A percentile compares a stretch with the other conserved stretches of the same genome.
These are phyloP conservation scores for Crithidia sp. DNA, from an alignment of 208 protist species.

Conservation along the genomic window DNA sequence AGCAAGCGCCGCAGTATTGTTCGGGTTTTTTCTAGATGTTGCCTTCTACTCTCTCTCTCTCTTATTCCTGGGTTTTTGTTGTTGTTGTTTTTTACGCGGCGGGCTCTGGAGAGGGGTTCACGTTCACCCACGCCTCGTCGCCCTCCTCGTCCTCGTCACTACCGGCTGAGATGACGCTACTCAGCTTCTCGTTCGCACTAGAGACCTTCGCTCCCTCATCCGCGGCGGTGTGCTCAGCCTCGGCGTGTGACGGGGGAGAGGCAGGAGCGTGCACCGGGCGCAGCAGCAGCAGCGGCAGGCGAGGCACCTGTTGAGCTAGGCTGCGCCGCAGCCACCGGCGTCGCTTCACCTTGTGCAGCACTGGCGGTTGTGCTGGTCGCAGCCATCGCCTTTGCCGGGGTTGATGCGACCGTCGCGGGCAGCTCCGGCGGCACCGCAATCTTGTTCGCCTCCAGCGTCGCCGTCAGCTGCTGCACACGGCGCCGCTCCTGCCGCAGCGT, in stretches of 20 bases:
- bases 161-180: conserved; percentile 13
- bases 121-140: conserved; percentile 31
- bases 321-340: neutral
- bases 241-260: neutral
- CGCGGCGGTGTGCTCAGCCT: too few species aligned
- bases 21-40: too few species aligned
- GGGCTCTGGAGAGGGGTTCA: conserved; percentile 11
- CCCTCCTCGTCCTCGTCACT: conserved; percentile 27
- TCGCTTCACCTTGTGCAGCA: neutral
- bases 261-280: neutral
- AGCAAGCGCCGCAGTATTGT: too few species aligned
- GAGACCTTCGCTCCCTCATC: too few species aligned
- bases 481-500: conserved; percentile 48
- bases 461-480: conserved; percentile 35
- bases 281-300: neutral
- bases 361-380: too few species aligned
- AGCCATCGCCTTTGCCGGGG: conserved; percentile 6
- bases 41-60: too few species aligned
- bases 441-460: conserved; percentile 29
- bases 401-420: neutral
- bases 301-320: neutral
- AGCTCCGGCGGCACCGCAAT: conserved; percentile 34
- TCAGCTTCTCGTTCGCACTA: neutral
- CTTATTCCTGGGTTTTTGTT: too few species aligned
- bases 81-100: neutral